Evolutionary conservation across 192 early-diverging fungal species (phyloP), one percentile per base, ranked within the genome.

Genomic region (Rhizoclosmatium globosum): DNA sequence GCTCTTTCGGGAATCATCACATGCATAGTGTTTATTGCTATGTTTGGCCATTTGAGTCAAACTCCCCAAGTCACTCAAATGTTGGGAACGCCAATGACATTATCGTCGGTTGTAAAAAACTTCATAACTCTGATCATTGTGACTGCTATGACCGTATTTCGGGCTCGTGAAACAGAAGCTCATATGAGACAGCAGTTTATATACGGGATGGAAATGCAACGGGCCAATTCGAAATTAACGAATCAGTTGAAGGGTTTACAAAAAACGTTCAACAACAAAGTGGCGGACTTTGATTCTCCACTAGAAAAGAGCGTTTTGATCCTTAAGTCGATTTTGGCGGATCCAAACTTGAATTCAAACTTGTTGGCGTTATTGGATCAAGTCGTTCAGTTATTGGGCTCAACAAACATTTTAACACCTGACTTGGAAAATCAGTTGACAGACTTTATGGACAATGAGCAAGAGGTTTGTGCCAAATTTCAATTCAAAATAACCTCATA

Each of bases 281-380:
- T 64, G 2, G 81, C 71, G 46, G 82, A 82, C 61, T 65, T 89
- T n/a, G 85, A 89, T 64, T 87, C 88, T 17, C 88, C 88, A 4
- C 76, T 89, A n/a, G 88, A 89, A 76, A 83, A 85, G 66, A 70
- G 72, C 38, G 71, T 89, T 31, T 75, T 87, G 78, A 66, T 85
- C 13, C 58, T 89, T 31, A 67, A 80, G 68, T 78, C 74, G 44
- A 68, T 89, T 71, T 79, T 89, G 81, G 85, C 88, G 19, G 84
- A 89, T 68, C 88, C 88, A 11, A 44, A 53, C 0, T n/a, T 74
- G 53, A 79, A 65, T 58, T 60, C 86, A 41, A 47, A 74, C 3
- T 79, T 84, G 64, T 71, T 87, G 70, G 43, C 81, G 57, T 68
- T 81, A 47, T 57, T 89, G 15, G 82, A 68, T 47, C 75, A 80